A percentile compares a stretch with the other conserved stretches of the same genome.
Conservation (phyloP, 441 rosid species). For the Adansonia madagascariensis region DNA sequence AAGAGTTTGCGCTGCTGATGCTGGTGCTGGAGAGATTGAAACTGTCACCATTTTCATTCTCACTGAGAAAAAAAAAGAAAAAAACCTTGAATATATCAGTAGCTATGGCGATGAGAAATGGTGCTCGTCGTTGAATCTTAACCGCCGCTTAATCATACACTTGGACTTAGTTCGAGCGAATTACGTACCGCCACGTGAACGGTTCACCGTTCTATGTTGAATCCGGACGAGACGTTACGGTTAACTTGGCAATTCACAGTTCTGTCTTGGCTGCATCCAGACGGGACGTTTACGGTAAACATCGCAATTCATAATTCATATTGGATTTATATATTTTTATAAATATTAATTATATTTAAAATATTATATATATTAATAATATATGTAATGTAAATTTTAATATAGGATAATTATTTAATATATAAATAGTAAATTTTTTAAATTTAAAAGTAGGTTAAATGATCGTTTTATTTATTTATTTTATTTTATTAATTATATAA, state of each 20-base stretch:
- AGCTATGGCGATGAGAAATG: neutral
- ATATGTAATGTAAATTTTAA: no score
- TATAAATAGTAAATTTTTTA: no score
- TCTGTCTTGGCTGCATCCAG: no score
- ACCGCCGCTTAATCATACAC: neutral
- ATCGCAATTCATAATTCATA: no score
- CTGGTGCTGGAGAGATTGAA: conserved; percentile 36
- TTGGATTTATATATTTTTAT: no score
- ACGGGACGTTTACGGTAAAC: no score
- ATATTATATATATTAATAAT: no score
- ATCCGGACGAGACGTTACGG: neutral
- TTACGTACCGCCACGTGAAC: conserved; percentile 20
- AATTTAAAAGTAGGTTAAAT: no score
- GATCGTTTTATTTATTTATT: no score
- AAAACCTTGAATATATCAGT: neutral
- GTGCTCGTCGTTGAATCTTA: neutral
- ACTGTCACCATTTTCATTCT: conserved; percentile 38
- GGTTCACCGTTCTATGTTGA: conserved; percentile 7
- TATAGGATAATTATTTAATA: no score
- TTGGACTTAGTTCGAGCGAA: neutral
- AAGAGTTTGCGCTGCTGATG: conserved; percentile 25
- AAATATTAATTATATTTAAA: no score
- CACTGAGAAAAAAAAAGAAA: neutral
- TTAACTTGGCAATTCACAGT: neutral
- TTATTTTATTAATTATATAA: no score